Conservation (phyloP, 805 yeast species). For the Candida germanica region DNA sequence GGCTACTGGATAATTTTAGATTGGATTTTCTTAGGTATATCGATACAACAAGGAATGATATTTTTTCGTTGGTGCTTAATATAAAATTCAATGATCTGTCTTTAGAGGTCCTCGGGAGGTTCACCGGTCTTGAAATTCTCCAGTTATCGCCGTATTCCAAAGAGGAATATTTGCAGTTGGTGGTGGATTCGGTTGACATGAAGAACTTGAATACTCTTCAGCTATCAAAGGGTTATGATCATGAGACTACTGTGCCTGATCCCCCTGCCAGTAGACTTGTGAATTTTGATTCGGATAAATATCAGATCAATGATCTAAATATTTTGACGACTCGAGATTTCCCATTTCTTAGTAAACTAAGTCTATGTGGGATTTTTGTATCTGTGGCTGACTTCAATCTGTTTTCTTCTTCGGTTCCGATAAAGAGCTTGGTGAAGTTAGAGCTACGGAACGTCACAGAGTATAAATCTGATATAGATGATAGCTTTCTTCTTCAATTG, state of each 20-base stretch:
- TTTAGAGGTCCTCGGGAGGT: conserved; percentile 20
- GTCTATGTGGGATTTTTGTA: conserved; percentile 23
- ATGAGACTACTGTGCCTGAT: conserved; percentile 13
- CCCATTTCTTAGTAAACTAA: conserved; percentile 12
- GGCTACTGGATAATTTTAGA: conserved; percentile 29
- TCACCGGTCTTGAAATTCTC: conserved; percentile 20
- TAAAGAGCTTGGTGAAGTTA: conserved; percentile 22
- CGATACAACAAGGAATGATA: conserved; percentile 17
- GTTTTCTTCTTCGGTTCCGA: conserved; percentile 14
- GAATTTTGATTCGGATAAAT: conserved; percentile 4
- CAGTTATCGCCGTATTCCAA: conserved; percentile 35
- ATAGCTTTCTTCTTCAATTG: conserved; percentile 4
- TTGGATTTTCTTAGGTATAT: conserved; percentile 23
- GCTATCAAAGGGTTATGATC: conserved; percentile 17
- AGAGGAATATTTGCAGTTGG: conserved; percentile 21
- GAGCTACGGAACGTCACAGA: conserved; percentile 37
- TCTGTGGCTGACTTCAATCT: conserved; percentile 19
- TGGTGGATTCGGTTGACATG: conserved; percentile 9
- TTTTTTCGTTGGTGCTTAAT: conserved; percentile 18
- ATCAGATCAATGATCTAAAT: conserved; percentile 17
- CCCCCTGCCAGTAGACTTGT: conserved; percentile 16
- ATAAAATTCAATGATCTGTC: conserved; percentile 22
- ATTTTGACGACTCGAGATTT: background rate
- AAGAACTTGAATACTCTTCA: conserved; percentile 12
- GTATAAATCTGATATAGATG: conserved; percentile 7